A percentile compares a stretch with the other conserved stretches of the same genome.
Conservation (phyloP, 345 rosid species). For the Carallia pectinifolia region DNA sequence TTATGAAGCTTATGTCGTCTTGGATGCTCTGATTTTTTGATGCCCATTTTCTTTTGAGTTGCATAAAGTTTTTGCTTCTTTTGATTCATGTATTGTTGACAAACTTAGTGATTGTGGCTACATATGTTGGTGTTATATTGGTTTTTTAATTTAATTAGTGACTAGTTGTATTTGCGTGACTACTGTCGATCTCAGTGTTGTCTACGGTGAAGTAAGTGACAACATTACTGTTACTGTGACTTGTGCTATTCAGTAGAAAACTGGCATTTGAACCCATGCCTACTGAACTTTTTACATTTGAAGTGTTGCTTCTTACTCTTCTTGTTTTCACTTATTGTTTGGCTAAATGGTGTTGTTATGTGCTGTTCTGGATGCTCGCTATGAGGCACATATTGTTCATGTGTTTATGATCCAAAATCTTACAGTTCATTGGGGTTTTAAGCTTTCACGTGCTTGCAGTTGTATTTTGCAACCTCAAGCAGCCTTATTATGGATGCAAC, state of each 20-base stretch:
- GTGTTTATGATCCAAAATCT: background rate
- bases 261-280: background rate
- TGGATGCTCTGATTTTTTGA: slow-evolving; percentile 1
- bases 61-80: too few species aligned
- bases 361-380: background rate
- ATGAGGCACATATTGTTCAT: background rate
- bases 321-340: background rate
- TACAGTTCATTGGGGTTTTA: background rate
- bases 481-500: background rate
- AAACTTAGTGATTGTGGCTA: background rate
- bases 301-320: background rate
- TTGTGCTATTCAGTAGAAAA: too few species aligned
- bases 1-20: background rate
- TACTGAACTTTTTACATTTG: background rate
- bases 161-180: too few species aligned
- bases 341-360: background rate
- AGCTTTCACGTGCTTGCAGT: background rate
- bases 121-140: background rate
- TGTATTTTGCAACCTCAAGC: slow-evolving; percentile 2
- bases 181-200: too few species aligned
- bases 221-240: too few species aligned
- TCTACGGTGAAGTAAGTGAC: too few species aligned
- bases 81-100: too few species aligned
- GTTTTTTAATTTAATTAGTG: too few species aligned
- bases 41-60: background rate